Evolutionary conservation across 2,329 filamentous ascomycete species (phyloP), one percentile per base, ranked within the genome.

Genomic region (Harringtonia lauricola): DNA sequence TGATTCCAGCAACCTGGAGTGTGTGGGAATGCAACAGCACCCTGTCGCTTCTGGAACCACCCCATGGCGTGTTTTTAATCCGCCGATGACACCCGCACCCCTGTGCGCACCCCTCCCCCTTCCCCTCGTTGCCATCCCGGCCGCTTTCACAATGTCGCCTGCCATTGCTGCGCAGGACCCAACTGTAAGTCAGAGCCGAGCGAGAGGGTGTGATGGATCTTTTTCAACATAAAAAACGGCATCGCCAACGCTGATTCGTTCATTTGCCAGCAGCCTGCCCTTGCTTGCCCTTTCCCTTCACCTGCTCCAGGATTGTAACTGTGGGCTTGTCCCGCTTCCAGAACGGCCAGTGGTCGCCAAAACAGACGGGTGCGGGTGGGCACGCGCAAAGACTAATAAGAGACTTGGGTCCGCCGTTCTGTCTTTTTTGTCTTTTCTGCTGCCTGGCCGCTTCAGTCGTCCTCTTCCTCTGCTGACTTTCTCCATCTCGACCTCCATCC

Each of bases 341-440:
- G n/a, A n/a, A n/a, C n/a, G n/a, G n/a, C n/a, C n/a, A n/a, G n/a
- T n/a, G n/a, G n/a, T n/a, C n/a, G 24, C 24, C 24, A 26, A 26
- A 26, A 26, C 30, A 31, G 31, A 17, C 31, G 14, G 10, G 31
- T 8, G 31, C 31, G 31, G 31, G 31, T 17, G 14, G 31, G n/a
- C 7, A 15, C 30, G 24, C 29, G 18, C n/a, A 43, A 36, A 38
- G 26, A 31, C 30, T 33, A 44, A 44, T 47, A 47, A 44, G 42
- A 36, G 39, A n/a, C 42, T 31, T 22, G 37, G 31, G 38, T 42
- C 45, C 42, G 39, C 45, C 38, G 42, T 42, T 24, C 19, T 29
- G 19, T 6, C 41, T 30, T 40, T 34, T 12, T 41, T 14, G 39
- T 36, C 19, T 36, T 35, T 19, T 42, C 8, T 36, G 38, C 42